Percentiles rank a stretch among this genome's conserved stretches.
Conservation (phyloP, 768 basidiomycete species). For the Lactarius hengduanensis region DNA sequence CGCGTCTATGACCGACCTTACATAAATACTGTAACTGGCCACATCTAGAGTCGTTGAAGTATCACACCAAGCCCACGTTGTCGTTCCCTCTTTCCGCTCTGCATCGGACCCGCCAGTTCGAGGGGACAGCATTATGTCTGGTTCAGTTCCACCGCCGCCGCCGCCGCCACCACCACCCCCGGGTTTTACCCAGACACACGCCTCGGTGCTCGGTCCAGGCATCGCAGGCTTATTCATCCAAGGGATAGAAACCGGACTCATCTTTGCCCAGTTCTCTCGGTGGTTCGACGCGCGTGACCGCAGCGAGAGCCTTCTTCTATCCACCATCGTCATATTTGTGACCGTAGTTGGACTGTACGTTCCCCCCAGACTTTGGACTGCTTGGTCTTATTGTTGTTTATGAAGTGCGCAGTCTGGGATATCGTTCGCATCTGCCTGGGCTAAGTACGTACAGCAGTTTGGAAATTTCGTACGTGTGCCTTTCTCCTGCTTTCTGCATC, state of each 20-base stretch:
- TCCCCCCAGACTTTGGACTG: neutral
- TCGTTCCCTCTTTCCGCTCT: neutral
- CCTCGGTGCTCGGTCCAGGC: conserved; percentile 5
- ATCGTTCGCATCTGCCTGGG: conserved; percentile 5
- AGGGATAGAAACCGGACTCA: conserved; percentile 16
- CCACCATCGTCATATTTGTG: conserved; percentile 4
- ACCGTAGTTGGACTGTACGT: conserved; percentile 18
- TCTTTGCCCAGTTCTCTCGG: conserved; percentile 10
- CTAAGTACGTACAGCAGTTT: neutral
- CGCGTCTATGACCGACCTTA: neutral
- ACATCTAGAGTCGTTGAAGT: too few species aligned
- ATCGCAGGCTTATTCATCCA: conserved; percentile 9
- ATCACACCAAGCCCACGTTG: neutral
- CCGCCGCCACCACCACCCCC: too few species aligned
- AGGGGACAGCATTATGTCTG: conserved; percentile 4
- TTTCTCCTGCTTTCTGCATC: neutral
- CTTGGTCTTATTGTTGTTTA: neutral
- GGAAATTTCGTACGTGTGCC: neutral
- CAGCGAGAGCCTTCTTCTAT: neutral
- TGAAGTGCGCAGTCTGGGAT: conserved; percentile 18
- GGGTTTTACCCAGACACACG: neutral
- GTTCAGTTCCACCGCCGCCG: neutral
- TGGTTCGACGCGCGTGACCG: conserved; percentile 9
- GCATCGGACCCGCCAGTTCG: neutral
- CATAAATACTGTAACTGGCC: neutral